phyloP scores from a whole-genome alignment of 106 monocot species.

The Triglochin maritima region DNA sequence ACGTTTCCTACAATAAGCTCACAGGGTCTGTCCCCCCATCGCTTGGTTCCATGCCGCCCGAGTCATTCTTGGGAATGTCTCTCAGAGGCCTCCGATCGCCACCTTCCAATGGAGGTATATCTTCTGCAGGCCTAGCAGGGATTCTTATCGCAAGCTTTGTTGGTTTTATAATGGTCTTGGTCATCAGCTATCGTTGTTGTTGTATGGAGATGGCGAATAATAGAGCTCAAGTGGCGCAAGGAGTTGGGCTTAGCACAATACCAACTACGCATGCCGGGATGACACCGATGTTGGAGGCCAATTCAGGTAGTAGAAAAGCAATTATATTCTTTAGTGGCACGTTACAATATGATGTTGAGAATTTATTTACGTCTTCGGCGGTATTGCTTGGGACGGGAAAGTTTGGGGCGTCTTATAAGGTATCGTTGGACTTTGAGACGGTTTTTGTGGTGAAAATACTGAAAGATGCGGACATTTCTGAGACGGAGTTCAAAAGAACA shows the following conservation, averaged over 20 bases:
- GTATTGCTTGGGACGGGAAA: constrained; percentile 86
- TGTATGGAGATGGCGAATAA: constrained; percentile 17
- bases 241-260: too few species aligned
- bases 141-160: constrained; percentile 4
- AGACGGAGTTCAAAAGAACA: constrained; percentile 55
- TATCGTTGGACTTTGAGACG: constrained; percentile 46
- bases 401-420: constrained; percentile 84
- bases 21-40: constrained; percentile 20
- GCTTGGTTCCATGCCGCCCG: constrained; percentile 1
- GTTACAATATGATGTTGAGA: constrained; percentile 52
- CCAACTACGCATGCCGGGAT: too few species aligned
- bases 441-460: constrained; percentile 68
- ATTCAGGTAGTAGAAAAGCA: too few species aligned
- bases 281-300: too few species aligned
- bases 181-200: constrained; percentile 40
- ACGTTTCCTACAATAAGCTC: constrained; percentile 26
- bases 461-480: constrained; percentile 45
- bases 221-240: constrained; percentile 58
- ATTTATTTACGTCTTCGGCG: constrained; percentile 78
- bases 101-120: too few species aligned
- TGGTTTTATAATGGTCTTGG: constrained; percentile 74
- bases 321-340: constrained; percentile 30
- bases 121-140: too few species aligned
- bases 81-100: too few species aligned
- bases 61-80: constrained; percentile 21